Evolutionary conservation across 192 early-diverging fungal genomes (phyloP), one percentile per base, ranked within the genome.

Genomic region (Obelidium mucronatum): DNA sequence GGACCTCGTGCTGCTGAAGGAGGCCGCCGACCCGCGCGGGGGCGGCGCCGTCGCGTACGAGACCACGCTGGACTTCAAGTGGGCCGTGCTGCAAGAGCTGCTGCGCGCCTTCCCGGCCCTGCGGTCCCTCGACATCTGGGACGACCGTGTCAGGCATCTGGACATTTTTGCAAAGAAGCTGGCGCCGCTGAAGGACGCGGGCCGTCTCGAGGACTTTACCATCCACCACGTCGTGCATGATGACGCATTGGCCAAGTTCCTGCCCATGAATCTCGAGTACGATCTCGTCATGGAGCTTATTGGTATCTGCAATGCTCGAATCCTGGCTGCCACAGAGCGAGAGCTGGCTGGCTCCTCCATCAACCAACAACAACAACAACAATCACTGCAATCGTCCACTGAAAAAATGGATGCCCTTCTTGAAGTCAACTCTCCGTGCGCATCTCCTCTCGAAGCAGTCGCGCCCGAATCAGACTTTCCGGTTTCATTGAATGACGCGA

Each of bases 51-150:
- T 52, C 26, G 22, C 58, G 24, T 26, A 26, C 24, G 48, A 48
- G 31, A 78, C 86, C 0, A 85, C 86, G 51, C 73, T 87, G 31
- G 86, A 87, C 64, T 87, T 82, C 74, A 87, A 87, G 69, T 67
- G 84, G 33, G 75, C 73, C 40, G 83, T 87, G 17, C 52, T 85
- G 33, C 24, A 73, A 17, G 35, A 24, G 13, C 54, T 87, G 48
- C 54, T 87, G 13, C 22, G 5, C 2, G 26, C 74, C 2, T 80
- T 84, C 56, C 80, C 83, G 1, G 30, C n/a, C 24, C 68, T 87
- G 33, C 39, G 39, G 28, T 53, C 59, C 48, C 53, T 87, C 28
- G 80, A 79, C 40, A 40, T 87, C 19, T 85, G 75, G 60, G 86
- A 87, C 66, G 86, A 87, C 44, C 74, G 86, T 4, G 69, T 74